phyloP scores from a whole-genome alignment of 1,284 basidiomycete genomes.

The Papiliotrema fonsecae region DNA sequence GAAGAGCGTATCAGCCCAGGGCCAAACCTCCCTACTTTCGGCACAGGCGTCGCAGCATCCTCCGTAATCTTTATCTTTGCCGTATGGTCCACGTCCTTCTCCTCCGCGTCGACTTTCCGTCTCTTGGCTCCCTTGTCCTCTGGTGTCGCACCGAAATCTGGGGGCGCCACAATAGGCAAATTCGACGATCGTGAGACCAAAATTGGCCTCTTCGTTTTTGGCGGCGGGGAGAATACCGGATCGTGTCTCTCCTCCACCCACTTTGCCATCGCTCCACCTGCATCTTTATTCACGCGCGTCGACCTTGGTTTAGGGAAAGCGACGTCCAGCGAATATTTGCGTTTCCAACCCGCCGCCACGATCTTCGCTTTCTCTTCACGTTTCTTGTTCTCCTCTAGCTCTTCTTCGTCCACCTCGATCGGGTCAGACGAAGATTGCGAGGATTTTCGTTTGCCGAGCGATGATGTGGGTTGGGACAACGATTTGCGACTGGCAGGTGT shows the following conservation, averaged over 20 bases:
- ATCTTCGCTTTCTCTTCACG: conserved; percentile 28
- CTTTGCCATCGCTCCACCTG: neutral
- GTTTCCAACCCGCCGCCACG: conserved; percentile 39
- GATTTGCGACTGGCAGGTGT: neutral
- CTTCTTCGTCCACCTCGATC: conserved; percentile 22
- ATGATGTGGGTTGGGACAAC: neutral
- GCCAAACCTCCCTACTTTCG: neutral
- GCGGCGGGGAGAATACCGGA: conserved; percentile 1
- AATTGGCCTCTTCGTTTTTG: neutral
- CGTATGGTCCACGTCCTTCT: neutral
- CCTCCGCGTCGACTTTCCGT: neutral
- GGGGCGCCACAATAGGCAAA: neutral
- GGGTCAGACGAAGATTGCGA: too few relatives aligned
- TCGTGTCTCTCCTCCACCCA: neutral
- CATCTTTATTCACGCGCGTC: neutral
- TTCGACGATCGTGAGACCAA: neutral
- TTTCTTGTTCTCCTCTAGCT: conserved; percentile 20
- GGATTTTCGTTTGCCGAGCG: conserved; percentile 10
- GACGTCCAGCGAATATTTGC: conserved; percentile 35
- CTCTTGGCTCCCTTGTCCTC: neutral
- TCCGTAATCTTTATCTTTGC: neutral
- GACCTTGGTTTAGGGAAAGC: conserved; percentile 1
- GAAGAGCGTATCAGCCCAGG: neutral
- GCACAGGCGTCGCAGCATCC: neutral
- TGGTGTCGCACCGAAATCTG: neutral